Base-by-base conservation (phyloP, 2,329 filamentous ascomycete genomes). In the Apiospora phragmitis region DNA sequence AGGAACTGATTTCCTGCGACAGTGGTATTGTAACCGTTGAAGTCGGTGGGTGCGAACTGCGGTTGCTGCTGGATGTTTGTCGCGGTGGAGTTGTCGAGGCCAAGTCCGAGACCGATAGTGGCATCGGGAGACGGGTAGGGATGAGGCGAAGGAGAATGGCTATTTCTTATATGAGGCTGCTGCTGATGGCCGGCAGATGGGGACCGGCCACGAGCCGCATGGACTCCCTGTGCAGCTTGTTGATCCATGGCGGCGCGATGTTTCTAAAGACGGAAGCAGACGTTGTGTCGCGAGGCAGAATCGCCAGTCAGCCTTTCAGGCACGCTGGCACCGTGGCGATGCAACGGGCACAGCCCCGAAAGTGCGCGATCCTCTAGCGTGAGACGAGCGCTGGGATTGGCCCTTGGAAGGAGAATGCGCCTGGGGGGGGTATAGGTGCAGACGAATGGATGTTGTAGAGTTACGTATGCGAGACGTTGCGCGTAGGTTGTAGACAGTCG, bases 121-220 rank as follows among this genome's bases (percentile, higher is more conserved):
- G 81, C 77, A 71, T 85, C 81, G 78, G 85, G 85, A 79, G 85
- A 83, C 79, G 86, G 84, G 77, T 87, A 88, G 76, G 85, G 85
- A 81, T 82, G 86, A 80, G 87, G 88, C 79, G 89, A 89, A 76
- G 90, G 88, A 76, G 90, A 91, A 81, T 89, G 90, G 75, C 84
- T 87, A 80, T 90, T 89, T 80, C 87, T 92, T 91, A 92, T 91
- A 90, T 90, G 86, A 84, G 84, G 82, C 77, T 88, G 82, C 77
- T 88, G 82, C 77, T 86, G 86, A 77, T 88, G 86, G 74, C 85
- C 85, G 78, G 85, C 84, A 77, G 90, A 91, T 75, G 87, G 88
- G 76, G 90, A 91, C 78, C 89, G 89, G 79, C 89, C 89, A 79
- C 88, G 77, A 76, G 78, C 76, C 77, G 81, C 69, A 43, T 70